phyloP scores from a whole-genome alignment of 192 early-diverging fungal species.

The Nowakowskiella sp. region DNA sequence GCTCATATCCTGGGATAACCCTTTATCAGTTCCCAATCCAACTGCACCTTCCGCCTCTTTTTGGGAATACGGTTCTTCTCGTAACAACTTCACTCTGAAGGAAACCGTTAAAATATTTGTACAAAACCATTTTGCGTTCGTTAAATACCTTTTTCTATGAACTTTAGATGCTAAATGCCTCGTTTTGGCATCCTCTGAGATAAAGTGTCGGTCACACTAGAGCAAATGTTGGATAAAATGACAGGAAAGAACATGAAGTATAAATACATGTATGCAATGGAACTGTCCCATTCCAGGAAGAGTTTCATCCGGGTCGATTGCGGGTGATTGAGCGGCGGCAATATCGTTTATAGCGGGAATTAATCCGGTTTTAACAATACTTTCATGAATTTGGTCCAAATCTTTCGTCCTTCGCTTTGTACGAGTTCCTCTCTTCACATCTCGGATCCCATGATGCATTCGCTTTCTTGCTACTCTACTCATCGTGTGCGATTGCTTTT shows the following conservation, averaged over 20 bases:
- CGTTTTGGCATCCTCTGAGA: conserved; percentile 46
- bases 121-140: not conserved
- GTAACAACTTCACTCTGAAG: conserved; percentile 66
- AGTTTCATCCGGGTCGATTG: no score
- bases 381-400: conserved; percentile 91
- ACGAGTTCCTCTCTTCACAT: conserved; percentile 71
- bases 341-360: conserved; percentile 31
- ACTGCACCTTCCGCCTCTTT: conserved; percentile 60
- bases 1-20: no score
- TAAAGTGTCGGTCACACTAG: conserved; percentile 63
- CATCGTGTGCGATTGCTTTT: conserved; percentile 17
- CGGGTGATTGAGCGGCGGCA: conserved; percentile 39
- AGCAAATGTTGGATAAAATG: not conserved
- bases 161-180: conserved; percentile 70
- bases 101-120: not conserved
- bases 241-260: not conserved
- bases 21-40: conserved; percentile 34
- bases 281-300: conserved; percentile 84
- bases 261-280: conserved; percentile 70
- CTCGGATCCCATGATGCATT: conserved; percentile 58
- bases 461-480: conserved; percentile 23
- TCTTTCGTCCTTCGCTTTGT: conserved; percentile 84
- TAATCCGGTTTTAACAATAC: conserved; percentile 64
- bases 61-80: conserved; percentile 83
- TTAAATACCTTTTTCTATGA: conserved; percentile 66